A percentile compares a stretch with the other conserved stretches of the same genome.
phyloP scores from a whole-genome alignment of 2,329 filamentous ascomycete genomes.

The Phialemonium atrogriseum region DNA sequence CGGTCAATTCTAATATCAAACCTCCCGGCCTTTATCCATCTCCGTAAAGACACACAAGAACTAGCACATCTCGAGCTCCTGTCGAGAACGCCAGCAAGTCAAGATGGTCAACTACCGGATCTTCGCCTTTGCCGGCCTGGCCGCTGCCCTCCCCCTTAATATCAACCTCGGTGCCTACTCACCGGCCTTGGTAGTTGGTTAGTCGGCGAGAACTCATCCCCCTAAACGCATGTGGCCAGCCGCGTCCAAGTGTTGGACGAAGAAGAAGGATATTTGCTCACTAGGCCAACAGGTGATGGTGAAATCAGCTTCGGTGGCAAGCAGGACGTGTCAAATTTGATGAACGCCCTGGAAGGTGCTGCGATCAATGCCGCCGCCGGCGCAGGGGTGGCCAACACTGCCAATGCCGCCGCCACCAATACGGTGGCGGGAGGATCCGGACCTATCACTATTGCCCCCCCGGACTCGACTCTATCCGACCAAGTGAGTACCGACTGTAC shows the following conservation, averaged over 20 bases:
- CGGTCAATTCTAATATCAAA: conserved; percentile 22
- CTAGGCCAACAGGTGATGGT: conserved; percentile 26
- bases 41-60: not conserved
- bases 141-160: conserved; percentile 29
- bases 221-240: not conserved
- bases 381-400: conserved; percentile 14
- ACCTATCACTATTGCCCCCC: conserved; percentile 10
- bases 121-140: conserved; percentile 26
- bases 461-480: conserved; percentile 24
- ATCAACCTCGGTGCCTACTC: conserved; percentile 37
- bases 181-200: conserved; percentile 30
- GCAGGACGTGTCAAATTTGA: conserved; percentile 34
- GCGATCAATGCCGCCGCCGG: conserved; percentile 30
- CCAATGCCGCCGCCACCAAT: conserved; percentile 11
- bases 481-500: conserved; percentile 20
- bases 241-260: no score
- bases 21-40: conserved; percentile 8
- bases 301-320: conserved; percentile 38
- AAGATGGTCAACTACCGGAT: conserved; percentile 29
- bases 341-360: conserved; percentile 38
- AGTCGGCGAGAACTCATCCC: not conserved
- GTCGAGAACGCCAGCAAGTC: conserved; percentile 8
- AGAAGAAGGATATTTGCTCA: no score
- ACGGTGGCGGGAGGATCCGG: conserved; percentile 3
- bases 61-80: conserved; percentile 3